Base-by-base conservation (phyloP, 176 grass and related monocot genomes). In the Chrysopogon serrulatus region DNA sequence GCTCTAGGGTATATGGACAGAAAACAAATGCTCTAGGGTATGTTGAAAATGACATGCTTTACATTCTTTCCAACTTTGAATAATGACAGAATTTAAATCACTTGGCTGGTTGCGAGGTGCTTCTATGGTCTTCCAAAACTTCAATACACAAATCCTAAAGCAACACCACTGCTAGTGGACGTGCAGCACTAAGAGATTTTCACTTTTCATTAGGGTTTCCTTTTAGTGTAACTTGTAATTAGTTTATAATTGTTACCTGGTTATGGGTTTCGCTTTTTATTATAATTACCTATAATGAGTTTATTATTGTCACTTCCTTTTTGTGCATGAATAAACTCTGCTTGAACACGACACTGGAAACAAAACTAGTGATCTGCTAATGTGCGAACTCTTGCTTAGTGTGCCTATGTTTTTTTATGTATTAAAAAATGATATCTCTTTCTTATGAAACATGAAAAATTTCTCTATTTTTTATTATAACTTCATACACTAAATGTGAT, bases 31-130 rank as follows among this genome's bases (percentile, higher is more conserved):
- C n/a, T n/a, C n/a, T n/a, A 40, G 56, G 19, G 53, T 6, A 19
- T 36, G 47, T n/a, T 76, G 73, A 56, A 53, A 76, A 36, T 56
- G 48, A 36, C 73, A 76, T 53, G 72, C 51, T 56, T 48, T 66
- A 34, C 10, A 65, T 13, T 33, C 59, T 64, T 78, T 78, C 41
- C 5, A 33, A 45, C 59, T 64, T 64, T 32, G 54, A 14, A 56
- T 54, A 57, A 37, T 76, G 21, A 24, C 28, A 60, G 31, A 68
- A 71, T 23, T 43, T 16, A 43, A 8, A 75, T 3, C 11, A 36
- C 48, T 56, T 37, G 30, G 5, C 73, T 23, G 7, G 19, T 56
- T 36, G 48, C 1, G 6, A 56, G 48, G 11, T 76, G 73, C 73
- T 76, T 76, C 31, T 33, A 56, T 23, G 10, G 31, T 36, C 73